Evolutionary conservation across 768 basidiomycete species (phyloP).

Genomic region (Dendrothele bispora): DNA sequence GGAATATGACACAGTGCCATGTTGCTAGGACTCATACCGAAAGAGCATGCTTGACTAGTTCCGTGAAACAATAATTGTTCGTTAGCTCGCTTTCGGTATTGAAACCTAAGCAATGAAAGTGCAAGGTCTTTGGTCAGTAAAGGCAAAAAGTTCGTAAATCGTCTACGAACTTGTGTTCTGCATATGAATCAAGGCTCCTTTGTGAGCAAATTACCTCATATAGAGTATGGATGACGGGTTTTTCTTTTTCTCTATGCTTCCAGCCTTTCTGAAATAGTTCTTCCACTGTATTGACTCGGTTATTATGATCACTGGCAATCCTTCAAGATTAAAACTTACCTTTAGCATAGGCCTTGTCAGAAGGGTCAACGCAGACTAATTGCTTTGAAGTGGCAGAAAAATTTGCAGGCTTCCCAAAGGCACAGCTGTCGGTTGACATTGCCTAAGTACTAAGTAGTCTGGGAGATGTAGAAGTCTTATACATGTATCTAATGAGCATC

Average conservation of each 20-base stretch:
- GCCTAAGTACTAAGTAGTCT: too few species aligned
- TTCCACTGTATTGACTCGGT: constrained; percentile 37
- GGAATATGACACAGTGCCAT: constrained; percentile 48
- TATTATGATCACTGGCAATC: not conserved
- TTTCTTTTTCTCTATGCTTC: constrained; percentile 54
- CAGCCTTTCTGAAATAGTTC: constrained; percentile 52
- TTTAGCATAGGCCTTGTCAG: constrained; percentile 34
- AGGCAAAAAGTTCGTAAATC: not conserved
- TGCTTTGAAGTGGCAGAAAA: too few species aligned
- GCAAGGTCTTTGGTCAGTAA: not conserved
- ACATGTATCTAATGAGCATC: too few species aligned
- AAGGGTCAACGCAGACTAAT: constrained; percentile 37
- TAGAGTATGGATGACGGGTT: constrained; percentile 47
- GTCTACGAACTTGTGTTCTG: constrained; percentile 47
- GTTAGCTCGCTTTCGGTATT: constrained; percentile 29
- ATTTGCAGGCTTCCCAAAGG: too few species aligned
- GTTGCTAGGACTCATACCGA: constrained; percentile 52
- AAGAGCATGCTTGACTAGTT: constrained; percentile 55
- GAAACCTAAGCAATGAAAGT: not conserved
- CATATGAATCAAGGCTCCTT: constrained; percentile 41
- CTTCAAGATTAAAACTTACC: too few species aligned
- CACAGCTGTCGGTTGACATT: too few species aligned
- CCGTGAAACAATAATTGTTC: constrained; percentile 70
- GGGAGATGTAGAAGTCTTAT: too few species aligned
- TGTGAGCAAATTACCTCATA: constrained; percentile 53